Conservation (phyloP, 345 rosid genomes). For the Theobroma cacao region DNA sequence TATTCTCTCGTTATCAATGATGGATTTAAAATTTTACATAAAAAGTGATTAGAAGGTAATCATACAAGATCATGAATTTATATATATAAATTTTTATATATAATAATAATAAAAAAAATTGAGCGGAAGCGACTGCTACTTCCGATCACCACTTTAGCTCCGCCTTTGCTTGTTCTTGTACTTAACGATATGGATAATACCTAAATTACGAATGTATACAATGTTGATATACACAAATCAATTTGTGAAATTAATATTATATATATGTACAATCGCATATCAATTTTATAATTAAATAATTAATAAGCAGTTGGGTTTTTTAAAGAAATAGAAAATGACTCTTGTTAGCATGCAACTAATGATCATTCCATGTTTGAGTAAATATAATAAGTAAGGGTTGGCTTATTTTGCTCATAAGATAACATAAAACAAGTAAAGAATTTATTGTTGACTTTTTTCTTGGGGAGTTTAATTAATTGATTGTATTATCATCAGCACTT, state of each 20-base stretch:
- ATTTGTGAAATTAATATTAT: neutral
- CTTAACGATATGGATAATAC: no score
- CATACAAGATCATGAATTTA: no score
- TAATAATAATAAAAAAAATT: no score
- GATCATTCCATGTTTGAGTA: neutral
- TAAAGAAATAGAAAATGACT: neutral
- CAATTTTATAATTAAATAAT: neutral
- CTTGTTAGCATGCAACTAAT: neutral
- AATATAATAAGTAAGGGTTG: neutral
- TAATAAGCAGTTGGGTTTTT: neutral
- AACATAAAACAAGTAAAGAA: neutral
- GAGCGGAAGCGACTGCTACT: no score
- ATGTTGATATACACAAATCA: neutral
- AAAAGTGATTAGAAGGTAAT: no score
- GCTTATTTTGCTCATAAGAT: constrained; percentile 11
- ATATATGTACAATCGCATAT: neutral
- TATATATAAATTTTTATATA: no score
- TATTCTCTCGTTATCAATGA: no score
- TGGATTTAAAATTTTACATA: no score
- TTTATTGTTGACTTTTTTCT: constrained; percentile 1
- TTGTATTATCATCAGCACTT: neutral
- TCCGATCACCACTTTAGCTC: no score
- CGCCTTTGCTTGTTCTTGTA: no score
- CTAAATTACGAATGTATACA: neutral
- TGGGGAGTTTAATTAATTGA: neutral